A percentile compares a stretch with the other conserved stretches of the same genome.
phyloP scores from a whole-genome alignment of 2,329 filamentous ascomycete species.

The Apiospora arundinis region DNA sequence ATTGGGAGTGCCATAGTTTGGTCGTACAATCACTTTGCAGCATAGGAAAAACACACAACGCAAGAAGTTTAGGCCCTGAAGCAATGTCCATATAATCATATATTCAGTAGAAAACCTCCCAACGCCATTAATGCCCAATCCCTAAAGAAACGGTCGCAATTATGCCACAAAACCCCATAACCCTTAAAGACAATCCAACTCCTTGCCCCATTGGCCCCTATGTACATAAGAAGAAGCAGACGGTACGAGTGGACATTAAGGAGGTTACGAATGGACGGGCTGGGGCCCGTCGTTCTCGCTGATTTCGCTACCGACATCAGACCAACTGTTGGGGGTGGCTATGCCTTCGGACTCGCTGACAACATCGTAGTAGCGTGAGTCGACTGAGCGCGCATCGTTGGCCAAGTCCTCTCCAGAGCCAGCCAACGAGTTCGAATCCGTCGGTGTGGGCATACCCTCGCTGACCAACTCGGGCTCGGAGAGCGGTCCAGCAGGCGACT shows the following conservation, averaged over 20 bases:
- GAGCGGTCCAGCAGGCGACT: slow-evolving; percentile 54
- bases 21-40: not conserved
- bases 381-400: slow-evolving; percentile 48
- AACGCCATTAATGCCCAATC: not conserved
- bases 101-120: not conserved
- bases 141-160: slow-evolving; percentile 1
- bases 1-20: not conserved
- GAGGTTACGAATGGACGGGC: slow-evolving; percentile 14
- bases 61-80: too few species aligned
- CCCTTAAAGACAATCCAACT: not conserved
- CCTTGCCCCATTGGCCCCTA: not conserved
- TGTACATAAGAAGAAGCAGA: not conserved
- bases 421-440: slow-evolving; percentile 61
- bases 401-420: slow-evolving; percentile 57
- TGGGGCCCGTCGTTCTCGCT: slow-evolving; percentile 56
- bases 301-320: slow-evolving; percentile 67
- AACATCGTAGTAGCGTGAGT: slow-evolving; percentile 55
- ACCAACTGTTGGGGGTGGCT: slow-evolving; percentile 67
- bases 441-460: slow-evolving; percentile 63
- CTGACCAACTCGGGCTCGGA: slow-evolving; percentile 51
- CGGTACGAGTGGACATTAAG: not conserved
- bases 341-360: slow-evolving; percentile 66
- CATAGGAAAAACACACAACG: not conserved
- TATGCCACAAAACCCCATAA: not conserved
- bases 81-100: not conserved